Evolutionary conservation across 371 early-diverging fungal species (phyloP).

Genomic region (Mucor ambiguus): DNA sequence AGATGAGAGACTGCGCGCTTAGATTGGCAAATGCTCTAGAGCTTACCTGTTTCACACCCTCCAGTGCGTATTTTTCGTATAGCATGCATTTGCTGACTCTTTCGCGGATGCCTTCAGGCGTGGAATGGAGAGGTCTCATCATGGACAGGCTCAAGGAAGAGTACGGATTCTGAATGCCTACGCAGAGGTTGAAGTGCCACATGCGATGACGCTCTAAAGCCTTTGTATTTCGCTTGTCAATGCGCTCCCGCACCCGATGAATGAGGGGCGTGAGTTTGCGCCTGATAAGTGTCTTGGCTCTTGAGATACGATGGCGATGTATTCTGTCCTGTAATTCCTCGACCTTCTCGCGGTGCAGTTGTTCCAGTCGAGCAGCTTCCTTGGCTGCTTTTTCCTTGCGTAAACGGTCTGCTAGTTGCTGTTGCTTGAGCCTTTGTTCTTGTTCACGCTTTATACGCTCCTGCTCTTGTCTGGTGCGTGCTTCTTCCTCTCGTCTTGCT

Average conservation of each 20-base stretch:
- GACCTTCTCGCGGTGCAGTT: conserved; percentile 10
- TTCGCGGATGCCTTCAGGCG: conserved; percentile 2
- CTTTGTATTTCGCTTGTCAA: conserved; percentile 11
- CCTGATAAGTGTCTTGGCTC: background rate
- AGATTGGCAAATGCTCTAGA: background rate
- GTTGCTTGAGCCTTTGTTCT: conserved; percentile 1
- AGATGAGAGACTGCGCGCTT: background rate
- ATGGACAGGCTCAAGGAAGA: background rate
- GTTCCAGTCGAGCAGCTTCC: conserved; percentile 4
- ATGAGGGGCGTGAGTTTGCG: conserved; percentile 5
- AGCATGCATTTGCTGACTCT: conserved; percentile 6
- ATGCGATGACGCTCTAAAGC: conserved; percentile 6
- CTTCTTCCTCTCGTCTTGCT: background rate
- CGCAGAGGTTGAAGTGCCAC: conserved; percentile 12
- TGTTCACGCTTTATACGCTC: conserved; percentile 9
- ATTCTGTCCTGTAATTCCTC: conserved; percentile 5
- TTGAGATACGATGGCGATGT: conserved; percentile 6
- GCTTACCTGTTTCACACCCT: conserved; percentile 10
- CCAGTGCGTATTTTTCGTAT: conserved; percentile 11
- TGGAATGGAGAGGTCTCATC: background rate
- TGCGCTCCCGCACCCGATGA: conserved; percentile 13
- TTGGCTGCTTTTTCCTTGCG: conserved; percentile 11
- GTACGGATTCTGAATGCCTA: conserved; percentile 7
- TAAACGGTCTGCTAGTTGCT: conserved; percentile 13
- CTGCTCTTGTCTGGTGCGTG: background rate